A percentile compares a stretch with the other conserved stretches of the same genome.
Evolutionary conservation across 495 filamentous ascomycete species (phyloP).

Genomic region (Penicillium maclennaniae): DNA sequence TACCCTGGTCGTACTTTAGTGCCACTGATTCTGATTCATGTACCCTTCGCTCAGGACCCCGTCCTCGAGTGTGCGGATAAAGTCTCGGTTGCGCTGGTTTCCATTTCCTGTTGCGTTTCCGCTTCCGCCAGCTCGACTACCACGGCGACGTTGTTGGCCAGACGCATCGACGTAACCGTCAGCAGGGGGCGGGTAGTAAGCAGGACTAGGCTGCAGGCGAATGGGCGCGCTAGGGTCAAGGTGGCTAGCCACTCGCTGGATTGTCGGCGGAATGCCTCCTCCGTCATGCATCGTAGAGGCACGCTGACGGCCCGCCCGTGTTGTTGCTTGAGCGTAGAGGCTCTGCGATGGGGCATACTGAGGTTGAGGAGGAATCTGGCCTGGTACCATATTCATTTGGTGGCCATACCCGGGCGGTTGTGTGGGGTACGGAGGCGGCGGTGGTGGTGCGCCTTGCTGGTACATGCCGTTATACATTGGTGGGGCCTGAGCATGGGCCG

Average conservation of each 20-base stretch:
- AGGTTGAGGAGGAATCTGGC: constrained; percentile 59
- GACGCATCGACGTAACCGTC: constrained; percentile 71
- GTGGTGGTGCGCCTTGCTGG: constrained; percentile 74
- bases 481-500: constrained; percentile 50
- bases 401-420: constrained; percentile 66
- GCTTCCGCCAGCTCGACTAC: constrained; percentile 61
- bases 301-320: constrained; percentile 77
- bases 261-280: constrained; percentile 83
- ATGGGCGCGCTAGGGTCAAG: constrained; percentile 95
- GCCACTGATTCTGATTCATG: constrained; percentile 62
- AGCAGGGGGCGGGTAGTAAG: constrained; percentile 94
- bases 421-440: constrained; percentile 79
- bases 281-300: constrained; percentile 94
- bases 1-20: constrained; percentile 26
- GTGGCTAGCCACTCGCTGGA: constrained; percentile 95
- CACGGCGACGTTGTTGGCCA: constrained; percentile 66
- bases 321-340: constrained; percentile 82
- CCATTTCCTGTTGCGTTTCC: constrained; percentile 33
- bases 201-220: constrained; percentile 88
- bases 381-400: constrained; percentile 68
- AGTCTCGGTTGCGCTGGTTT: constrained; percentile 69
- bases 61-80: constrained; percentile 91
- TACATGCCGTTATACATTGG: constrained; percentile 81
- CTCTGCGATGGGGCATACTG: constrained; percentile 68
- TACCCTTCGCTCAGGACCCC: constrained; percentile 83